Percentiles rank a stretch among this genome's conserved stretches.
Evolutionary conservation across 257 asterid species (phyloP).

Genomic region (Solanum piurae): DNA sequence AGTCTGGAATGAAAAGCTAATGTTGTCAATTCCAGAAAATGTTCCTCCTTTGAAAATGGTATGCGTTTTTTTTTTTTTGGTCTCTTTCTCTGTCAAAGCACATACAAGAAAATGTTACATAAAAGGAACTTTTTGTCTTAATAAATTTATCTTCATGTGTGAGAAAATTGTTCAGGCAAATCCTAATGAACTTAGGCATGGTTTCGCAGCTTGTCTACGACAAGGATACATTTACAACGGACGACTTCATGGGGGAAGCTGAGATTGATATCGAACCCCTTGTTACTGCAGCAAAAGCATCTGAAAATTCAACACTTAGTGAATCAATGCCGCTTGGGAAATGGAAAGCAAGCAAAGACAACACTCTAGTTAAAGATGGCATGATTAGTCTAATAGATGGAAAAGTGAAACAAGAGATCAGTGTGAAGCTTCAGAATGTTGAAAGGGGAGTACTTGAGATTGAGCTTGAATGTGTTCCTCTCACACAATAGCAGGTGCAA

Average conservation of each 20-base stretch:
- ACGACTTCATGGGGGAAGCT: slow-evolving; percentile 92
- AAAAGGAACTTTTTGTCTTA: background rate
- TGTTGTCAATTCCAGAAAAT: slow-evolving; percentile 82
- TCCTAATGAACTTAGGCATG: background rate
- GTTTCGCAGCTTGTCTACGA: slow-evolving; percentile 68
- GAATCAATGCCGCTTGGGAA: slow-evolving; percentile 44
- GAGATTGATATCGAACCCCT: slow-evolving; percentile 81
- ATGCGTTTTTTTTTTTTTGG: background rate
- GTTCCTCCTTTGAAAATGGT: slow-evolving; percentile 85
- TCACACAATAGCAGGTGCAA: slow-evolving; percentile 43
- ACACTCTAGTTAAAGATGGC: slow-evolving; percentile 44
- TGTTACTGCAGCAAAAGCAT: slow-evolving; percentile 71
- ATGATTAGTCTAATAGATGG: slow-evolving; percentile 50
- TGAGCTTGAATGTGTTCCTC: slow-evolving; percentile 90
- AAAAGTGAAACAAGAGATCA: slow-evolving; percentile 53
- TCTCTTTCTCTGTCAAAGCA: background rate
- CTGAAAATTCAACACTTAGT: slow-evolving; percentile 28
- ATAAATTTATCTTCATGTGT: background rate
- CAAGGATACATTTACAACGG: slow-evolving; percentile 81
- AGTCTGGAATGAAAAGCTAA: slow-evolving; percentile 82
- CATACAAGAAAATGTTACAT: background rate
- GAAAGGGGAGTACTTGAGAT: slow-evolving; percentile 74
- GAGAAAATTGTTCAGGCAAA: background rate
- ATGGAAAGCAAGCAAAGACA: slow-evolving; percentile 50
- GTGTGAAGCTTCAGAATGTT: slow-evolving; percentile 68